These are phyloP conservation scores for Barnettozyma hawaiiensis DNA, from an alignment of 1,139 yeast species.

Conservation along the genomic window DNA sequence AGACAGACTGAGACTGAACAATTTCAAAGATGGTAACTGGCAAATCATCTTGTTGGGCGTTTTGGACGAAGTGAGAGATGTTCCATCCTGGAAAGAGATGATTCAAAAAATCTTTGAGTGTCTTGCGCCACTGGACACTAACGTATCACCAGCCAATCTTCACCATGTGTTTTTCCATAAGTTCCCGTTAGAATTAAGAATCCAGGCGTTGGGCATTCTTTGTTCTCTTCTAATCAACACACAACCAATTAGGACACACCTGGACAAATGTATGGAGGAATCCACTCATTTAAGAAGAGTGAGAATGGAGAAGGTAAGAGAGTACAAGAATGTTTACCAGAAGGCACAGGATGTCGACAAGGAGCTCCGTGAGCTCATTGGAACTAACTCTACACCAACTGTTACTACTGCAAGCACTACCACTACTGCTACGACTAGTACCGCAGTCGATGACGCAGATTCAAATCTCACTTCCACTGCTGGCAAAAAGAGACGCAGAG, in stretches of 20 bases:
- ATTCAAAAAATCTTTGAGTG: slow-evolving; percentile 43
- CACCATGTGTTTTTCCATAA: slow-evolving; percentile 6
- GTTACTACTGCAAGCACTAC: background rate
- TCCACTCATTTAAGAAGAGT: slow-evolving; percentile 60
- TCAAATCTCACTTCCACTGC: slow-evolving; percentile 24
- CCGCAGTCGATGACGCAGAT: slow-evolving; percentile 5
- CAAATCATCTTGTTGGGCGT: slow-evolving; percentile 71
- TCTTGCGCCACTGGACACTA: slow-evolving; percentile 52
- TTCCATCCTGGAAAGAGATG: slow-evolving; percentile 46
- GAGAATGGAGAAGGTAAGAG: slow-evolving; percentile 62
- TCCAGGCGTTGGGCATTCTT: slow-evolving; percentile 50
- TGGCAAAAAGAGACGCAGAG: slow-evolving; percentile 26
- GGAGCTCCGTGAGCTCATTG: slow-evolving; percentile 23
- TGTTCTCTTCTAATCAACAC: slow-evolving; percentile 56
- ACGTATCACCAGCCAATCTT: slow-evolving; percentile 34
- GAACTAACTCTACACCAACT: slow-evolving; percentile 4
- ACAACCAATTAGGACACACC: slow-evolving; percentile 51
- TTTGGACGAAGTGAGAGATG: slow-evolving; percentile 47
- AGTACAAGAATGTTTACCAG: slow-evolving; percentile 48
- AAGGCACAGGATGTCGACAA: slow-evolving; percentile 43
- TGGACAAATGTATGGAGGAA: slow-evolving; percentile 66
- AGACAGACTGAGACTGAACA: slow-evolving; percentile 66
- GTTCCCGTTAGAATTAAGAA: slow-evolving; percentile 31
- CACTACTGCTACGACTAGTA: background rate
- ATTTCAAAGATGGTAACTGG: slow-evolving; percentile 85